Evolutionary conservation across 164 flowering plant species (phyloP), one percentile per base, ranked within the genome.

Genomic region (Sedum album): DNA sequence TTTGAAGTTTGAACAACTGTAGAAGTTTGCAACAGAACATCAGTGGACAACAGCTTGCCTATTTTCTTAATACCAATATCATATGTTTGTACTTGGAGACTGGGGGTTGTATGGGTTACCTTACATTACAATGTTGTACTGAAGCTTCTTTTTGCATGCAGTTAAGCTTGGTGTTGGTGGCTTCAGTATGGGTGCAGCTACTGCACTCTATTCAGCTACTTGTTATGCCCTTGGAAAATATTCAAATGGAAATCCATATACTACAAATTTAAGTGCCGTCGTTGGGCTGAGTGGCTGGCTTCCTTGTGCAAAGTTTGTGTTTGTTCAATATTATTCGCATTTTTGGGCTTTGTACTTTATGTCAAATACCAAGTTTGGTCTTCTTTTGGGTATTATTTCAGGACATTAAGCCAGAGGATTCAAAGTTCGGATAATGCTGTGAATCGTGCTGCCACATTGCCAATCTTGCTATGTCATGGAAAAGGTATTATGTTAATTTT

Each of bases 391-490:
- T 46, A 42, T 15, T 46, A 46, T 46, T 46, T 46, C 71, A 78
- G 84, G 72, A 69, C 48, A 65, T 71, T 78, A 70, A 28, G 60
- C 23, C 65, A 33, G 62, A 79, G 71, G 48, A 23, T 78, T 49
- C 69, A 69, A 65, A 77, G 71, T 17, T 66, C 48, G 30, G 65
- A 72, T 33, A 78, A 74, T 51, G 82, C 79, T 44, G 66, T 66
- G 21, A 71, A 49, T 20, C 82, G 84, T 66, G 79, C 82, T 65
- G 70, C 71, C 39, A 71, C 84, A 66, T 77, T 81, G 73, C 84
- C 84, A 49, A 72, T 81, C 67, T 69, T 81, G 66, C 72, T 81
- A 11, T 79, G 80, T 49, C 84, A 81, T 70, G 84, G 84, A 7
- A 76, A 73, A 81, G 77, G 83, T 79, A 67, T 7, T 53, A 21